A percentile compares a stretch with the other conserved stretches of the same genome.
Evolutionary conservation across 2,329 filamentous ascomycete species (phyloP).

Genomic region (Alternaria sp.): DNA sequence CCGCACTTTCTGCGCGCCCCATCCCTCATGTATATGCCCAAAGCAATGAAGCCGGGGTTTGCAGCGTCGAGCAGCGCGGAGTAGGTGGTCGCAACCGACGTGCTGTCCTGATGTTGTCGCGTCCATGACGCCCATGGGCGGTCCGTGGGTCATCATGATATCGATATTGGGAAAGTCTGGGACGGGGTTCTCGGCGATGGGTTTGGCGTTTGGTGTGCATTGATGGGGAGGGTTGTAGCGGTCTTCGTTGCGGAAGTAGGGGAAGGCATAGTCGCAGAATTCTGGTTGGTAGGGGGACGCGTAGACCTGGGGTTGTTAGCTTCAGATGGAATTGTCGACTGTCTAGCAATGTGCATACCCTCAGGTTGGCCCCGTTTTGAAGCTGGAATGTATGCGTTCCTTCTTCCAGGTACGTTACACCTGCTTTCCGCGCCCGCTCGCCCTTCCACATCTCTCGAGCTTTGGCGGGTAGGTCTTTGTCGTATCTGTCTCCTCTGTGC

Average conservation of each 20-base stretch:
- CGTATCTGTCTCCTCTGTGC: conserved; percentile 29
- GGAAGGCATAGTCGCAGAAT: conserved; percentile 63
- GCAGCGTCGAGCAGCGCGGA: conserved; percentile 58
- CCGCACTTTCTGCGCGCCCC: conserved; percentile 44
- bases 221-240: conserved; percentile 56
- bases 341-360: conserved; percentile 26
- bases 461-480: conserved; percentile 22
- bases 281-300: conserved; percentile 62
- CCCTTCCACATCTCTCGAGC: conserved; percentile 57
- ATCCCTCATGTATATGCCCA: conserved; percentile 66
- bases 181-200: conserved; percentile 48
- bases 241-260: conserved; percentile 58
- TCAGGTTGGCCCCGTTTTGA: conserved; percentile 57
- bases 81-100: conserved; percentile 63
- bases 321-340: not conserved
- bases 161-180: conserved; percentile 57
- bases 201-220: conserved; percentile 28
- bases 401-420: conserved; percentile 64
- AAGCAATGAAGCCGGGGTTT: conserved; percentile 65
- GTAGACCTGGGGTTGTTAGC: conserved; percentile 52
- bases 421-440: conserved; percentile 51
- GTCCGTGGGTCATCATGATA: conserved; percentile 67
- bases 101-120: conserved; percentile 33
- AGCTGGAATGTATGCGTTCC: conserved; percentile 56
- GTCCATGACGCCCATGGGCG: conserved; percentile 61